These are phyloP conservation scores for Berberis thunbergii DNA, from an alignment of 164 flowering plant genomes.

Conservation along the genomic window DNA sequence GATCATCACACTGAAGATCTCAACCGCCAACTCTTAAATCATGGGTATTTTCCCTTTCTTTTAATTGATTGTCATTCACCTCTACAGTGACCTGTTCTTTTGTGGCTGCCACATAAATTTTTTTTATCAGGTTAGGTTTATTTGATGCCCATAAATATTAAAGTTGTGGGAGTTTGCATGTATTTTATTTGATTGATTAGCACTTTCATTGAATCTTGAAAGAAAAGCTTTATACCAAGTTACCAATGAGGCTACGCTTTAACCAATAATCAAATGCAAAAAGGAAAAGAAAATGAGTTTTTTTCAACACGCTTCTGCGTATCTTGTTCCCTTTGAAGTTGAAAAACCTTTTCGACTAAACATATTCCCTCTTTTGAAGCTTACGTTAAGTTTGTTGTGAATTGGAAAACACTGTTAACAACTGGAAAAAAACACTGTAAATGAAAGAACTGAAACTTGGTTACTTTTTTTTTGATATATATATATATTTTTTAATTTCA, in stretches of 20 bases:
- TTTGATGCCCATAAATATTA: background rate
- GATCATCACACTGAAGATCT: slow-evolving; percentile 10
- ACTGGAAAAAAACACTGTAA: too few species aligned
- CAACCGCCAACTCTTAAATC: slow-evolving; percentile 4
- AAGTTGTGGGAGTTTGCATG: background rate
- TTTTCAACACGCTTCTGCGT: background rate
- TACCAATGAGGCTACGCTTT: too few species aligned
- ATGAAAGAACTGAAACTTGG: too few species aligned
- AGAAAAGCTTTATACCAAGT: too few species aligned
- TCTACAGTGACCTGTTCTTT: background rate
- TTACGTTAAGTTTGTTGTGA: too few species aligned
- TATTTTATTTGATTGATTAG: too few species aligned
- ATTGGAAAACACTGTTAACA: too few species aligned
- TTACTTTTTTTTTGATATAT: too few species aligned
- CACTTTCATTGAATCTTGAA: too few species aligned
- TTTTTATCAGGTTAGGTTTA: background rate
- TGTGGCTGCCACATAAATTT: background rate
- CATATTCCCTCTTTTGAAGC: too few species aligned
- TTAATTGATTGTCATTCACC: background rate
- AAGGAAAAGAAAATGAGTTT: background rate
- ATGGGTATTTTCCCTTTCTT: slow-evolving; percentile 10
- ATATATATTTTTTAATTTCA: background rate
- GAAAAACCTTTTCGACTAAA: background rate
- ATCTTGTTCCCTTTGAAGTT: background rate
- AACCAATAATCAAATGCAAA: too few species aligned